Percentiles rank a stretch among this genome's conserved stretches.
Evolutionary conservation across 495 filamentous ascomycete species (phyloP).

Genomic region (Neurospora sp.): DNA sequence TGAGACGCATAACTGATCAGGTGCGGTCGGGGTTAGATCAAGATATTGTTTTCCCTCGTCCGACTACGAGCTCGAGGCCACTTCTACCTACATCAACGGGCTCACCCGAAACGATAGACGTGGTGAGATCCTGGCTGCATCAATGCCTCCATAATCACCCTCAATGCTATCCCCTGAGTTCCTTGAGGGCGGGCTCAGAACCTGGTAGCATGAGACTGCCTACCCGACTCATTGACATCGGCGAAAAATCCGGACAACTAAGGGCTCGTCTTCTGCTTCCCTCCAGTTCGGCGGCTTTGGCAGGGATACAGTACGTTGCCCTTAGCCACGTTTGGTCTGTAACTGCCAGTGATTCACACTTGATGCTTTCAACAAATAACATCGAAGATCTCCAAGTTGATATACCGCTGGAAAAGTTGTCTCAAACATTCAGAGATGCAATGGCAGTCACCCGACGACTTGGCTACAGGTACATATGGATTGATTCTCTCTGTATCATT

Average conservation of each 20-base stretch:
- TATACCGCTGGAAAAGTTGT: background rate
- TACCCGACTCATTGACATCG: background rate
- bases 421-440: background rate
- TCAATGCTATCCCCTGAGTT: background rate
- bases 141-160: background rate
- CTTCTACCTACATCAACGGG: background rate
- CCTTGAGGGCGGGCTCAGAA: background rate
- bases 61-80: background rate
- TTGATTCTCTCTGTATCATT: background rate
- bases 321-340: background rate
- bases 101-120: background rate
- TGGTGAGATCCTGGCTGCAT: background rate
- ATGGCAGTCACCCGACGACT: background rate
- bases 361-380: background rate
- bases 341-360: background rate
- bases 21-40: background rate
- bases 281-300: background rate
- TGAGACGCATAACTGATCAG: background rate
- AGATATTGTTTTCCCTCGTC: background rate
- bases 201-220: background rate
- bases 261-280: background rate
- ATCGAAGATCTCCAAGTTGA: background rate
- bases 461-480: background rate
- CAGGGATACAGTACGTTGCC: background rate
- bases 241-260: fast-evolving